These are phyloP conservation scores for Ogataea nitratoaversa DNA, from an alignment of 805 yeast genomes.

Conservation along the genomic window DNA sequence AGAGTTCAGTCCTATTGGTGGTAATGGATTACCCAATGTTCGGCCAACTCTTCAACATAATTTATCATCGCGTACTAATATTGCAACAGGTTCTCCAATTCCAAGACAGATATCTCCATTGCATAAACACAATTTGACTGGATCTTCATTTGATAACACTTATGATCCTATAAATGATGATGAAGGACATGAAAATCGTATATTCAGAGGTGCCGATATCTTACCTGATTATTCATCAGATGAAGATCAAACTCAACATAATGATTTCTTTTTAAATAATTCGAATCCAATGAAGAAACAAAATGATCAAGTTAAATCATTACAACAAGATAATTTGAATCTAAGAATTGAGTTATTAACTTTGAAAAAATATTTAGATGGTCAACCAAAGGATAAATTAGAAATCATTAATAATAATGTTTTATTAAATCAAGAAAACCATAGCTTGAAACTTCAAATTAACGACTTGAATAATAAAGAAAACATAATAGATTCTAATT, in stretches of 20 bases:
- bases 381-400: constrained; percentile 39
- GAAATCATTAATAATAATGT: constrained; percentile 36
- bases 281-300: constrained; percentile 25
- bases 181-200: constrained; percentile 14
- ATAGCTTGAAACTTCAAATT: constrained; percentile 7
- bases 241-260: constrained; percentile 8
- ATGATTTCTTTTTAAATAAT: constrained; percentile 15
- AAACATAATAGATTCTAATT: background rate
- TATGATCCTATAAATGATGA: constrained; percentile 18
- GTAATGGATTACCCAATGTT: constrained; percentile 5
- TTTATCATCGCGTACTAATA: constrained; percentile 14
- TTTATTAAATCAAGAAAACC: constrained; percentile 29
- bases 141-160: constrained; percentile 23
- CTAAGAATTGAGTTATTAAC: constrained; percentile 40
- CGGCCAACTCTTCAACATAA: constrained; percentile 14
- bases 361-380: constrained; percentile 34
- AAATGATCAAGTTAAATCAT: constrained; percentile 21
- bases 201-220: constrained; percentile 24
- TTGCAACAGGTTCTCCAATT: constrained; percentile 14
- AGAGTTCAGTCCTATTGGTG: constrained; percentile 43
- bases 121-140: constrained; percentile 4
- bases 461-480: background rate
- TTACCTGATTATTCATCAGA: constrained; percentile 21
- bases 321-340: constrained; percentile 40
- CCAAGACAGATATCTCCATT: constrained; percentile 5